These are phyloP conservation scores for Plasmopara halstedii DNA, from an alignment of 352 stramenopile genomes.

Conservation along the genomic window DNA sequence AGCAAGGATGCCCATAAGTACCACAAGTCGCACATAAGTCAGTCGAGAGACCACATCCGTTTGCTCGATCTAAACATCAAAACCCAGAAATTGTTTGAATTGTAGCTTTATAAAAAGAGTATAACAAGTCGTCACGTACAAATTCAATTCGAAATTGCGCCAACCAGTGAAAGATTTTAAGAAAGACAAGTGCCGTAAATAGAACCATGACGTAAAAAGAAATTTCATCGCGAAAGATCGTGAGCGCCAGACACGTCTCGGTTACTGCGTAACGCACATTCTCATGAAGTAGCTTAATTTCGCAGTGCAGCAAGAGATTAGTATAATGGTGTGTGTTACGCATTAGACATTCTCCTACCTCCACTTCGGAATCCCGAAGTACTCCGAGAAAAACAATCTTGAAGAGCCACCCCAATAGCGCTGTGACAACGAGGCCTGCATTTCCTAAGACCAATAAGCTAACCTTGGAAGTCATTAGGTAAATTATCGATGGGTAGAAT, in stretches of 20 bases:
- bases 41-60: constrained; percentile 70
- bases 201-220: constrained; percentile 91
- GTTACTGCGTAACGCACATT: constrained; percentile 97
- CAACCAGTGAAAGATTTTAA: constrained; percentile 93
- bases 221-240: constrained; percentile 97
- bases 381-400: constrained; percentile 84
- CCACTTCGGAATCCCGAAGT: constrained; percentile 76
- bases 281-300: constrained; percentile 87
- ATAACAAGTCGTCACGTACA: constrained; percentile 29
- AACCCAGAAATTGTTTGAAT: constrained; percentile 3
- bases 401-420: constrained; percentile 68
- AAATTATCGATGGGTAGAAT: constrained; percentile 97
- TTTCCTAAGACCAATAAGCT: constrained; percentile 95
- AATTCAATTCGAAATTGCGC: constrained; percentile 86
- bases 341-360: constrained; percentile 24
- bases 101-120: neutral
- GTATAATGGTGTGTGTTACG: neutral
- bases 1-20: constrained; percentile 84
- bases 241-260: constrained; percentile 98
- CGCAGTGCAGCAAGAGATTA: neutral
- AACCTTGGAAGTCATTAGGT: constrained; percentile 95
- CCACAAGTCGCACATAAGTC: constrained; percentile 81
- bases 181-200: constrained; percentile 94
- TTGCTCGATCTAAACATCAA: constrained; percentile 66
- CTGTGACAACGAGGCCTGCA: constrained; percentile 85